phyloP scores from a whole-genome alignment of 2,329 filamentous ascomycete species.

The Volutella citrinella region DNA sequence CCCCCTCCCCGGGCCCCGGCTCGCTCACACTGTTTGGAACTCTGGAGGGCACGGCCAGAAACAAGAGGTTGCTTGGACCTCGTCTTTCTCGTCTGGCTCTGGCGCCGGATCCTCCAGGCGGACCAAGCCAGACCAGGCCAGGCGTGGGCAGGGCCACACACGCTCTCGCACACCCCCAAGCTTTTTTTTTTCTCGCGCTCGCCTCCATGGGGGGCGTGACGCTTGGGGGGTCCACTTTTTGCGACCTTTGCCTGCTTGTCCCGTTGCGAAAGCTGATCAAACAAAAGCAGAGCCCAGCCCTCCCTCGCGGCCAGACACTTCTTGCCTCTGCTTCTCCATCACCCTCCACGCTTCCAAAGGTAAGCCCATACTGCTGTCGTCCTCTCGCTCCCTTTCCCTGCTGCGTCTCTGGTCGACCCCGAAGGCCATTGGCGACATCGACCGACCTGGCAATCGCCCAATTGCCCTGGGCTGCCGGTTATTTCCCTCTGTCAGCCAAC shows the following conservation, averaged over 20 bases:
- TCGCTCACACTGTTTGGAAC: no score
- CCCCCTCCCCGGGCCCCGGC: no score
- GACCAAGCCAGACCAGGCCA: no score
- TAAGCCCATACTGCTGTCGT: conserved; percentile 12
- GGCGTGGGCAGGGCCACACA: no score
- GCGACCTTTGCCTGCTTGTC: conserved; percentile 19
- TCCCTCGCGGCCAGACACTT: conserved; percentile 22
- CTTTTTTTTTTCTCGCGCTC: conserved; percentile 19
- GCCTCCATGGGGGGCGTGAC: conserved; percentile 27
- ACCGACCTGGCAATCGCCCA: no score
- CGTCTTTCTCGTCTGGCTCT: no score
- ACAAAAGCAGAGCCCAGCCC: conserved; percentile 29
- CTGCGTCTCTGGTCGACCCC: background rate
- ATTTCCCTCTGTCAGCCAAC: no score
- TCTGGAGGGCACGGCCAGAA: no score
- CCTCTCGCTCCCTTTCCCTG: conserved; percentile 3
- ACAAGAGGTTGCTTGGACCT: no score
- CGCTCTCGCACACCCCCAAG: conserved; percentile 13
- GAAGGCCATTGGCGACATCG: no score
- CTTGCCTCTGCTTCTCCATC: conserved; percentile 27
- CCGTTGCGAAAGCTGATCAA: conserved; percentile 21
- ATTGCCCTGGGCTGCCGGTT: no score
- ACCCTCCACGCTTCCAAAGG: conserved; percentile 28
- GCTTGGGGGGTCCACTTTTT: conserved; percentile 24
- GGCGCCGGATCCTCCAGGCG: no score